These are phyloP conservation scores for Vaccinium macrocarpon DNA, from an alignment of 148 eudicot species.

Conservation along the genomic window DNA sequence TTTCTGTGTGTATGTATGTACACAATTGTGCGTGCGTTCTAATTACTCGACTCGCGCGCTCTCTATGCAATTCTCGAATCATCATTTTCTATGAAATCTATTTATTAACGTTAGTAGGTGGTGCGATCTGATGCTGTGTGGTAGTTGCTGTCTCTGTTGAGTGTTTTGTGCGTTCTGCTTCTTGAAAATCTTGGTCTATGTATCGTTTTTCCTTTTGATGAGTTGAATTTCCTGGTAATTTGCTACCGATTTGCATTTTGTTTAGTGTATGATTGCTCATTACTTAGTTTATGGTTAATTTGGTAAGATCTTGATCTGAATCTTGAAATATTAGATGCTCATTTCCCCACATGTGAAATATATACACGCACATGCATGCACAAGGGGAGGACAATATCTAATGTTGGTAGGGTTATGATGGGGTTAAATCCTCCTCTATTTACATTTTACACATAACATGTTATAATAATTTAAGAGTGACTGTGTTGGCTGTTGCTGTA, in stretches of 20 bases:
- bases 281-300: not conserved
- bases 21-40: not conserved
- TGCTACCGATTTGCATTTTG: not conserved
- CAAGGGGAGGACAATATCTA: not conserved
- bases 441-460: not conserved
- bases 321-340: not conserved
- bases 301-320: slow-evolving; percentile 14
- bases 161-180: not conserved
- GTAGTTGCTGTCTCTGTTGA: not conserved
- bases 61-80: not conserved
- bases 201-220: not conserved
- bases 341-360: no score
- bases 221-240: slow-evolving; percentile 4
- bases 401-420: not conserved
- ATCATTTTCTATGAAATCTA: not conserved
- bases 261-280: not conserved
- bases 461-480: not conserved
- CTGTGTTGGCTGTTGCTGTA: not conserved
- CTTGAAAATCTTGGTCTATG: not conserved
- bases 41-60: not conserved
- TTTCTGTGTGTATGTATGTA: not conserved
- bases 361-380: not conserved
- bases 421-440: not conserved
- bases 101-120: not conserved
- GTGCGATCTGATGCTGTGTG: slow-evolving; percentile 12